Evolutionary conservation across 768 basidiomycete species (phyloP).

Genomic region (Heimioporus sp.): DNA sequence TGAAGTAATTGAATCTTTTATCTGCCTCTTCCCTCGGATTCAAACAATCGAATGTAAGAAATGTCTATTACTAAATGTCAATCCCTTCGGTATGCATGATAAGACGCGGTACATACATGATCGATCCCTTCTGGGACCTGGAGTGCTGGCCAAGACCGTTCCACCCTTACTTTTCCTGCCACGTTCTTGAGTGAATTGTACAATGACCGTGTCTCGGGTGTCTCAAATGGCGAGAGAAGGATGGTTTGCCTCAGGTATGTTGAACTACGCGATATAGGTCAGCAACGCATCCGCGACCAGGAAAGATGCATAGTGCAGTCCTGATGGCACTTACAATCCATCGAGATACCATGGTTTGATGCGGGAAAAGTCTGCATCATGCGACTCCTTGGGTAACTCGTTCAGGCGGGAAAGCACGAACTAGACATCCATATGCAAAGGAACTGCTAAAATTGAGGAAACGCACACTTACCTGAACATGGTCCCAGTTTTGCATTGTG

Average conservation of each 20-base stretch:
- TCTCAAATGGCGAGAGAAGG: slow-evolving; percentile 83
- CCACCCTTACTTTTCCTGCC: slow-evolving; percentile 74
- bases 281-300: slow-evolving; percentile 23
- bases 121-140: slow-evolving; percentile 81
- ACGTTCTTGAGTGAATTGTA: slow-evolving; percentile 85
- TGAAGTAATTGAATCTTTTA: slow-evolving; percentile 84
- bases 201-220: slow-evolving; percentile 80
- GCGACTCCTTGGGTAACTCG: slow-evolving; percentile 88
- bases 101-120: slow-evolving; percentile 49
- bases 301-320: slow-evolving; percentile 82
- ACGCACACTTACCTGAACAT: slow-evolving; percentile 68
- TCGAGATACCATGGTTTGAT: slow-evolving; percentile 99
- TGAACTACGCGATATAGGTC: slow-evolving; percentile 47
- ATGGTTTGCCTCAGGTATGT: slow-evolving; percentile 87
- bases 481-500: slow-evolving; percentile 99
- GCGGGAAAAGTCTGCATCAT: slow-evolving; percentile 92
- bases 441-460: background rate
- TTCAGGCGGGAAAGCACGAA: slow-evolving; percentile 86
- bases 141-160: slow-evolving; percentile 68
- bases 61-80: slow-evolving; percentile 45
- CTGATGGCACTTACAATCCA: slow-evolving; percentile 67
- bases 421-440: slow-evolving; percentile 39
- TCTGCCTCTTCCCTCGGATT: slow-evolving; percentile 80
- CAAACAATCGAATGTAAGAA: slow-evolving; percentile 69
- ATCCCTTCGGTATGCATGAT: background rate